phyloP scores from a whole-genome alignment of 495 filamentous ascomycete species.

The Cercophora scortea region DNA sequence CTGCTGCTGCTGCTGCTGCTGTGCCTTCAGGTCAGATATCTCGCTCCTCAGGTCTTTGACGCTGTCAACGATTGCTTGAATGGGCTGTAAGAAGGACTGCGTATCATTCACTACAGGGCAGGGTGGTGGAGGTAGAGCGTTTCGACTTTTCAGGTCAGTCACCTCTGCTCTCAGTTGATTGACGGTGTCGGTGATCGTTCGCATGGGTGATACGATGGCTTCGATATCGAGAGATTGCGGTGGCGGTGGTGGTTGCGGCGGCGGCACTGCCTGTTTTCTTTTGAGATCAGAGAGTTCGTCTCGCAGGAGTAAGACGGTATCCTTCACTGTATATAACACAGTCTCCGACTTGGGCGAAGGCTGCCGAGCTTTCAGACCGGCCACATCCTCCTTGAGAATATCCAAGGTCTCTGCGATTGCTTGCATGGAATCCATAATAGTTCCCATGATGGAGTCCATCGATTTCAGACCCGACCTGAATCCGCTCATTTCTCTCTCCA shows the following conservation, averaged over 20 bases:
- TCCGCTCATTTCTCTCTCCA: slow-evolving; percentile 3
- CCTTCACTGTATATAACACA: not conserved
- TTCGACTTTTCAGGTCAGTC: not conserved
- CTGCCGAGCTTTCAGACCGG: not conserved
- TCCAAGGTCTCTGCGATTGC: slow-evolving; percentile 8
- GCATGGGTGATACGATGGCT: not conserved
- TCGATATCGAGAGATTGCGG: not conserved
- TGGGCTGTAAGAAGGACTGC: slow-evolving; percentile 1
- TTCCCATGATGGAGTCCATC: slow-evolving; percentile 1
- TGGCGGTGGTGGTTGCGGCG: not conserved
- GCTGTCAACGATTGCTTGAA: slow-evolving; percentile 4
- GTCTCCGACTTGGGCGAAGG: not conserved
- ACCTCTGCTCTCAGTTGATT: not conserved
- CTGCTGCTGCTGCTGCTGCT: not conserved
- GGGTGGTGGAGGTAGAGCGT: no score
- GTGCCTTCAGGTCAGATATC: slow-evolving; percentile 6
- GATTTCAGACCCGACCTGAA: slow-evolving; percentile 3
- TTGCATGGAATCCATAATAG: slow-evolving; percentile 17
- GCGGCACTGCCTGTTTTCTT: not conserved
- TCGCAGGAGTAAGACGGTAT: not conserved
- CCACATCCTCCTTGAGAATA: slow-evolving; percentile 1
- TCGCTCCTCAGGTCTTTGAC: slow-evolving; percentile 4
- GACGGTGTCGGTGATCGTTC: not conserved
- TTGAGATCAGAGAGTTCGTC: not conserved
- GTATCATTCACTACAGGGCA: not conserved